phyloP scores from a whole-genome alignment of 306 rosid species.

The Luffa acutangula region DNA sequence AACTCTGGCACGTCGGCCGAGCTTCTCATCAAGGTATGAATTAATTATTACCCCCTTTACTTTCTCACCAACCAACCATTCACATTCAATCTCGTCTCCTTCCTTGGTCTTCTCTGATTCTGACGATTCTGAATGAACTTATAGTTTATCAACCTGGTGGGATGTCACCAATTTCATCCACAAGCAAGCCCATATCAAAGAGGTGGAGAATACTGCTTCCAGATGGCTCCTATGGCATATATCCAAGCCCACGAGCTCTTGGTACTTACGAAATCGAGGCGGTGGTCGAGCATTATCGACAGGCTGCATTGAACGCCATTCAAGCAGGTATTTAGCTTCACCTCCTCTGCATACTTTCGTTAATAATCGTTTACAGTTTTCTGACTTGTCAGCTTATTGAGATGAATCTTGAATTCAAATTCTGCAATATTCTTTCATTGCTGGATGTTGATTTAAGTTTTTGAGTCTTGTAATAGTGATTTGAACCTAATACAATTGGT shows the following conservation, averaged over 20 bases:
- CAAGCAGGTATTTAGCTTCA: conserved; percentile 47
- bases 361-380: background rate
- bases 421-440: too few species aligned
- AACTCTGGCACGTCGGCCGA: conserved; percentile 94
- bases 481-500: too few species aligned
- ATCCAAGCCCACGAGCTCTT: conserved; percentile 52
- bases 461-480: too few species aligned
- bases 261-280: conserved; percentile 37
- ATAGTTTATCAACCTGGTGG: conserved; percentile 74
- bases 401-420: background rate
- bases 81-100: background rate
- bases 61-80: background rate
- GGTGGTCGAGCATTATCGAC: conserved; percentile 68
- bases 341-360: background rate
- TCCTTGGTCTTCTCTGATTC: background rate
- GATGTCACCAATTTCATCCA: conserved; percentile 65
- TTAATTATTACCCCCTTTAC: background rate
- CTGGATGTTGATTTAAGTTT: too few species aligned
- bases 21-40: conserved; percentile 59
- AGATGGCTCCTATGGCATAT: conserved; percentile 60
- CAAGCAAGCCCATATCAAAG: conserved; percentile 41
- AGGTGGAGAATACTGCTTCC: conserved; percentile 74
- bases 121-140: background rate
- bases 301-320: conserved; percentile 46
- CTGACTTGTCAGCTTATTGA: too few species aligned